Percentiles rank a stretch among this genome's conserved stretches.
These are phyloP conservation scores for Graphiopsis chlorocephala DNA, from an alignment of 2,329 filamentous ascomycete genomes.

Conservation along the genomic window DNA sequence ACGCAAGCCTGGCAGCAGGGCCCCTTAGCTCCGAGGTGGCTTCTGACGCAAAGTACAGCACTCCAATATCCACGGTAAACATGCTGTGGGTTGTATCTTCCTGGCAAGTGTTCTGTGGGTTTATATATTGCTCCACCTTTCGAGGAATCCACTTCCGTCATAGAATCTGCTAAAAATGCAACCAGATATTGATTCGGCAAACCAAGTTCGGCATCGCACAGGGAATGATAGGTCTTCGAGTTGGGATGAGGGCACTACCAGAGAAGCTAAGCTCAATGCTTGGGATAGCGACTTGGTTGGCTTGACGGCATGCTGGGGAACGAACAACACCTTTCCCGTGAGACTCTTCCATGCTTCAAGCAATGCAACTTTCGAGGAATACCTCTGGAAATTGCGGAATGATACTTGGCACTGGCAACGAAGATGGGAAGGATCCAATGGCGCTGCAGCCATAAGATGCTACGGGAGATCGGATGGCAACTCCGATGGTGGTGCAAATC, in stretches of 20 bases:
- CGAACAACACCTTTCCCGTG: neutral
- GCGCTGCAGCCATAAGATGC: neutral
- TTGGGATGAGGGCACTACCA: neutral
- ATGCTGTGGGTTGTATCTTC: neutral
- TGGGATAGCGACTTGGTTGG: neutral
- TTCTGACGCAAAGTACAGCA: neutral
- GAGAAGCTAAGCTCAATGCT: neutral
- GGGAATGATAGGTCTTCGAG: neutral
- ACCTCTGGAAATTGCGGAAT: neutral
- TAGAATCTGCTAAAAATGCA: neutral
- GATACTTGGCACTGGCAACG: neutral
- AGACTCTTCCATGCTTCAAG: neutral
- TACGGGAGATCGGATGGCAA: neutral
- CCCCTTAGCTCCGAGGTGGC: neutral
- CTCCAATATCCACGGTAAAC: neutral
- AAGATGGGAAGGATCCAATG: neutral
- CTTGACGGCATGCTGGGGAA: neutral
- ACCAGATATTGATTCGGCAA: neutral
- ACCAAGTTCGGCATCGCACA: neutral
- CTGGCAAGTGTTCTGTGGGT: slow-evolving; percentile 1
- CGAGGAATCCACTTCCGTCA: neutral
- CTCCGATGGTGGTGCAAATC: neutral
- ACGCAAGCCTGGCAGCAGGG: neutral
- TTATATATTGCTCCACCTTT: neutral
- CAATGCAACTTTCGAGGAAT: neutral